A percentile compares a stretch with the other conserved stretches of the same genome.
Conservation (phyloP, 129 eudicot genomes). For the Helianthus tuberosus region DNA sequence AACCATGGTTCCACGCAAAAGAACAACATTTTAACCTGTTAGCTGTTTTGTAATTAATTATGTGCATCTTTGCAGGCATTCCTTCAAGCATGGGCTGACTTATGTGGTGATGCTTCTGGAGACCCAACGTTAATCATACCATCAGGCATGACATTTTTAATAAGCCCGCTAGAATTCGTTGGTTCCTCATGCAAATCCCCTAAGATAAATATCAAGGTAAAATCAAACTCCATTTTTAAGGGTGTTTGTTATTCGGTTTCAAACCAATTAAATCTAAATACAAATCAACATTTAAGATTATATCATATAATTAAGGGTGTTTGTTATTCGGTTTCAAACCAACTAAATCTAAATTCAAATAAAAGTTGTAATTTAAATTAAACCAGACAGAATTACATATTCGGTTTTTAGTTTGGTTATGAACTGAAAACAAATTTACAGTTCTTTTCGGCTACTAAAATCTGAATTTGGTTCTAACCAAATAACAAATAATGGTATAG, state of each 20-base stretch:
- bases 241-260: no score
- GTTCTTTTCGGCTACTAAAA: no score
- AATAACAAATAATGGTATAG: not conserved
- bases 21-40: not conserved
- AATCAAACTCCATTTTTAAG: not conserved
- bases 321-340: no score
- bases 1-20: constrained; percentile 12
- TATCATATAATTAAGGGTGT: not conserved
- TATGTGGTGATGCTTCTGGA: constrained; percentile 29
- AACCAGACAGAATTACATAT: no score
- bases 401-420: no score
- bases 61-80: constrained; percentile 40
- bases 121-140: constrained; percentile 33
- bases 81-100: constrained; percentile 41
- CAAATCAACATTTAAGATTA: not conserved
- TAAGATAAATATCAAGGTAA: constrained; percentile 35
- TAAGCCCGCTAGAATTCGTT: constrained; percentile 38
- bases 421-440: no score
- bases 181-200: constrained; percentile 48
- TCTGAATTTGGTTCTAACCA: no score
- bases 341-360: no score
- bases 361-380: no score
- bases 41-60: not conserved
- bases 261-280: no score
- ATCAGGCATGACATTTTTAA: constrained; percentile 27